Evolutionary conservation across 306 rosid species (phyloP).

Genomic region (Malus sieversii): DNA sequence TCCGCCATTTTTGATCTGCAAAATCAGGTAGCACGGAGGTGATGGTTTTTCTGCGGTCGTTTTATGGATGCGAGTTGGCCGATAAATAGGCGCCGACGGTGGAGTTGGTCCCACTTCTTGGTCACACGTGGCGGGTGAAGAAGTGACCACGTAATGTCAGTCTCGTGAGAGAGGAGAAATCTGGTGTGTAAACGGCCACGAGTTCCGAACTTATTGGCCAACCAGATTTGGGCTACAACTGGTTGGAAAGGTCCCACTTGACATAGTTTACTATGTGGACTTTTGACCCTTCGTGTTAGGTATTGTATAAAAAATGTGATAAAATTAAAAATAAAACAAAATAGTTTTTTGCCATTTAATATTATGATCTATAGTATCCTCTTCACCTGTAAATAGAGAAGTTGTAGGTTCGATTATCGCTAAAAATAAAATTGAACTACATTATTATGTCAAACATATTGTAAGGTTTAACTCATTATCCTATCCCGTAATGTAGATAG

Average conservation of each 20-base stretch:
- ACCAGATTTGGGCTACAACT: neutral
- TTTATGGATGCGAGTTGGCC: neutral
- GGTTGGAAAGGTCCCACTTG: neutral
- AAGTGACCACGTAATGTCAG: conserved; percentile 3
- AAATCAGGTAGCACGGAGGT: neutral
- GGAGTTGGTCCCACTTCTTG: neutral
- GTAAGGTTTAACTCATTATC: rapidly evolving
- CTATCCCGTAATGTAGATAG: rapidly evolving
- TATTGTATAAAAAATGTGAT: no score
- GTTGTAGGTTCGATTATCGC: rapidly evolving
- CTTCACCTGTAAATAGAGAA: rapidly evolving
- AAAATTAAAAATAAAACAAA: no score
- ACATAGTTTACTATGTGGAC: no score
- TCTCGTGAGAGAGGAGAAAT: neutral
- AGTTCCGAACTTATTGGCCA: neutral
- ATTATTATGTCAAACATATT: no score
- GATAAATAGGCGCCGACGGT: neutral
- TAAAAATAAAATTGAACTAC: no score
- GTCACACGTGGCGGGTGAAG: neutral
- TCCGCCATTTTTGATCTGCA: conserved; percentile 40
- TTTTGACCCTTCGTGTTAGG: no score
- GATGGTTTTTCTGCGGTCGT: neutral
- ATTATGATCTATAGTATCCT: no score
- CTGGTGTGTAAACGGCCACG: conserved; percentile 15
- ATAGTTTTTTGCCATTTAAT: no score